Conservation (phyloP, 108 stramenopile species). For the Mediolabrus comicus region DNA sequence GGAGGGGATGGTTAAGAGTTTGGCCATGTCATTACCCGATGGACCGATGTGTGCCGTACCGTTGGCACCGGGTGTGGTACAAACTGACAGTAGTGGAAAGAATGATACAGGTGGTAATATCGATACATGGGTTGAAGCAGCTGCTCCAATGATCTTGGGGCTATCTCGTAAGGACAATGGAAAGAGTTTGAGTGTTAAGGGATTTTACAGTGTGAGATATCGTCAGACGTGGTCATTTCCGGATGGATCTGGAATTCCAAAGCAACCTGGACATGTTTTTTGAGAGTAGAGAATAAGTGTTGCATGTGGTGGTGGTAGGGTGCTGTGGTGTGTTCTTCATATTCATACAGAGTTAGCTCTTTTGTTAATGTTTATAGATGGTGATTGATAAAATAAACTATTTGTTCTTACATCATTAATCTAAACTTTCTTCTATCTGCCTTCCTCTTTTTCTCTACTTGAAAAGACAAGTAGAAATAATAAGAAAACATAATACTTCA, state of each 20-base stretch:
- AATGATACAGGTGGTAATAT: not conserved
- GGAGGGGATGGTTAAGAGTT: slow-evolving; percentile 5
- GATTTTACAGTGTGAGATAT: not conserved
- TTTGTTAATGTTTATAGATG: no score
- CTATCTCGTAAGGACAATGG: slow-evolving; percentile 4
- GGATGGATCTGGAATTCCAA: not conserved
- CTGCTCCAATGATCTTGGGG: slow-evolving; percentile 11
- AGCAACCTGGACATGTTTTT: not conserved
- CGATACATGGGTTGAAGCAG: slow-evolving; percentile 3
- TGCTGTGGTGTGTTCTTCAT: no score
- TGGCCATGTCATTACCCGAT: slow-evolving; percentile 14
- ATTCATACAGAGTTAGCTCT: no score
- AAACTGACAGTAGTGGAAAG: not conserved
- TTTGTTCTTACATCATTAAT: no score
- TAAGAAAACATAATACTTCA: no score
- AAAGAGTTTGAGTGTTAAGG: slow-evolving; percentile 6
- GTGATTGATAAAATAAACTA: no score
- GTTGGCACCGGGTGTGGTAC: not conserved
- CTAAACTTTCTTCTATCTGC: no score
- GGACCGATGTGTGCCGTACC: slow-evolving; percentile 3
- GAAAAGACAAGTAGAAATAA: no score
- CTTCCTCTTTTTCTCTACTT: no score
- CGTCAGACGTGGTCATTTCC: not conserved
- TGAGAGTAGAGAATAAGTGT: no score
- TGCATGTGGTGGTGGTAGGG: no score